These are phyloP conservation scores for Strobilomyces echinocephalus DNA, from an alignment of 768 basidiomycete genomes.

Conservation along the genomic window DNA sequence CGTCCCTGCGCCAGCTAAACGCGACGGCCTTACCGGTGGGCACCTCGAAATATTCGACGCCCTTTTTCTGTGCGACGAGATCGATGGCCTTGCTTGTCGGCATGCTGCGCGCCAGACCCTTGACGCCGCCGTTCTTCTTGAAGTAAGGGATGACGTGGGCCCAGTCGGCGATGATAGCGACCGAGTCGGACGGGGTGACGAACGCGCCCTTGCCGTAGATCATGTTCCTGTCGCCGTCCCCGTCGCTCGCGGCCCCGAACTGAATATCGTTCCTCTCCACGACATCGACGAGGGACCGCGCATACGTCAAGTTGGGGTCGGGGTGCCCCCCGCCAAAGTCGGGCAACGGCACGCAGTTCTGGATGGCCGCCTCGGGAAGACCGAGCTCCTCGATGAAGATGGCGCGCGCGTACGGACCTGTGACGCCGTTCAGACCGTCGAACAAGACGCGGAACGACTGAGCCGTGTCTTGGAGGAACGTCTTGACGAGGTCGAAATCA, in stretches of 20 bases:
- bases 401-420: slow-evolving; percentile 90
- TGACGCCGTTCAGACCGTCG: slow-evolving; percentile 94
- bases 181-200: slow-evolving; percentile 95
- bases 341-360: slow-evolving; percentile 87
- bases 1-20: background rate
- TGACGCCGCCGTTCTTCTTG: slow-evolving; percentile 77
- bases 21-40: slow-evolving; percentile 70
- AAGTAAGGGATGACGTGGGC: slow-evolving; percentile 90
- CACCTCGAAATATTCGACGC: slow-evolving; percentile 90
- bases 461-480: slow-evolving; percentile 70
- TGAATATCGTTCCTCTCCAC: slow-evolving; percentile 83
- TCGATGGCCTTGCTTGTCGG: slow-evolving; percentile 97
- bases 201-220: slow-evolving; percentile 98
- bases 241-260: slow-evolving; percentile 96
- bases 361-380: slow-evolving; percentile 73
- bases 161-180: slow-evolving; percentile 99
- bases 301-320: slow-evolving; percentile 97
- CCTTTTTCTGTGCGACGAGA: slow-evolving; percentile 90
- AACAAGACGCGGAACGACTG: slow-evolving; percentile 82
- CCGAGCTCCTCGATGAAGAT: slow-evolving; percentile 82
- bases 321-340: slow-evolving; percentile 98
- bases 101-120: slow-evolving; percentile 96
- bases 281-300: slow-evolving; percentile 85
- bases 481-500: slow-evolving; percentile 88
- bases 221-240: slow-evolving; percentile 99